Evolutionary conservation across 2,329 filamentous ascomycete species (phyloP).

Genomic region (Orbilia blumenaviensis): DNA sequence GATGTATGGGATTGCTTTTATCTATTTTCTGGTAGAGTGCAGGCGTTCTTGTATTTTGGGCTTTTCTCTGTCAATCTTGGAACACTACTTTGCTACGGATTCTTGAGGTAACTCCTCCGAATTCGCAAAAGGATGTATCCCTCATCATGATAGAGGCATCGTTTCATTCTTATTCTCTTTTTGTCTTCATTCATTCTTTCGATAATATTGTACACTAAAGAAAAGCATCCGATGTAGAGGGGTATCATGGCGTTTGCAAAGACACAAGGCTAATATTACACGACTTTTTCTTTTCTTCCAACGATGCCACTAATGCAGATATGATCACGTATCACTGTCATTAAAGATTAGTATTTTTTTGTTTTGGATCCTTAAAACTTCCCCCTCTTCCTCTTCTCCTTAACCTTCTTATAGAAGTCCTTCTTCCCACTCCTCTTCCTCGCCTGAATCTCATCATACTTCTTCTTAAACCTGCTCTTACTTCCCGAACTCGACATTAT

Average conservation of each 20-base stretch:
- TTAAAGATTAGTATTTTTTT: neutral
- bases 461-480: conserved; percentile 79
- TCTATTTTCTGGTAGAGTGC: neutral
- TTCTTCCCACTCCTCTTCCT: conserved; percentile 89
- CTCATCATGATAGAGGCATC: neutral
- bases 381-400: conserved; percentile 66
- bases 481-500: conserved; percentile 74
- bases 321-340: neutral
- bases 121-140: neutral
- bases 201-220: conserved; percentile 24
- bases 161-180: neutral
- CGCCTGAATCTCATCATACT: conserved; percentile 84
- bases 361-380: conserved; percentile 1
- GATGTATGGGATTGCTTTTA: neutral
- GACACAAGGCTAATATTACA: conserved; percentile 30
- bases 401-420: conserved; percentile 82
- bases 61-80: neutral
- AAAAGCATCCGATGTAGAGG: conserved; percentile 32
- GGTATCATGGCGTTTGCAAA: conserved; percentile 46
- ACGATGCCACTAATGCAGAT: neutral
- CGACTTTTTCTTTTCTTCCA: neutral
- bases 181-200: neutral
- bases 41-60: neutral
- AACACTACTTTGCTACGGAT: neutral
- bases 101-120: neutral